Conservation (phyloP, 208 protist genomes). For the Trypanosoma grayi region DNA sequence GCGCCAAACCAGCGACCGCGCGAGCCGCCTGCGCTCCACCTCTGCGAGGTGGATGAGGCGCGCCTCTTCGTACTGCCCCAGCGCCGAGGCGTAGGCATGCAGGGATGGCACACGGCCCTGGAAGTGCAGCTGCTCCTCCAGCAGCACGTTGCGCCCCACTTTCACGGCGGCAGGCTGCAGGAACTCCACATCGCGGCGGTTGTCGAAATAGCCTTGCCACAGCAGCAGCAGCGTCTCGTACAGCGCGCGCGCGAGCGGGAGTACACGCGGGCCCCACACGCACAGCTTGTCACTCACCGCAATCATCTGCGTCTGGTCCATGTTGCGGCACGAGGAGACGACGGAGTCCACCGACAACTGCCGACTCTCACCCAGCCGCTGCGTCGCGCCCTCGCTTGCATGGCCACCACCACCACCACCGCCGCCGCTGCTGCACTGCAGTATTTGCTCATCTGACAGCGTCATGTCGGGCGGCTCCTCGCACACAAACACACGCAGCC, state of each 20-base stretch:
- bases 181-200: conserved; percentile 63
- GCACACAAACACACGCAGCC: conserved; percentile 24
- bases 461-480: conserved; percentile 18
- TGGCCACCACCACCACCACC: no score
- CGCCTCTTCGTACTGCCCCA: conserved; percentile 62
- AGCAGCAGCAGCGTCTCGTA: conserved; percentile 43
- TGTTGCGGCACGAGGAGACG: neutral
- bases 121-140: conserved; percentile 39
- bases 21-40: conserved; percentile 17
- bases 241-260: conserved; percentile 48
- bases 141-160: conserved; percentile 42
- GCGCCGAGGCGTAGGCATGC: conserved; percentile 30
- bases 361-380: no score
- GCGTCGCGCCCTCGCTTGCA: no score
- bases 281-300: conserved; percentile 2
- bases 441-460: conserved; percentile 2
- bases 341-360: no score
- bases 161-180: conserved; percentile 64
- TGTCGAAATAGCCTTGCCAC: conserved; percentile 62
- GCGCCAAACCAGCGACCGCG: conserved; percentile 31
- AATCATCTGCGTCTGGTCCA: neutral
- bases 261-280: conserved; percentile 20
- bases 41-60: conserved; percentile 24
- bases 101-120: conserved; percentile 59
- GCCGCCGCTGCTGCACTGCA: neutral